These are phyloP conservation scores for Rasamsonia emersonii DNA, from an alignment of 2,329 filamentous ascomycete genomes.

Conservation along the genomic window DNA sequence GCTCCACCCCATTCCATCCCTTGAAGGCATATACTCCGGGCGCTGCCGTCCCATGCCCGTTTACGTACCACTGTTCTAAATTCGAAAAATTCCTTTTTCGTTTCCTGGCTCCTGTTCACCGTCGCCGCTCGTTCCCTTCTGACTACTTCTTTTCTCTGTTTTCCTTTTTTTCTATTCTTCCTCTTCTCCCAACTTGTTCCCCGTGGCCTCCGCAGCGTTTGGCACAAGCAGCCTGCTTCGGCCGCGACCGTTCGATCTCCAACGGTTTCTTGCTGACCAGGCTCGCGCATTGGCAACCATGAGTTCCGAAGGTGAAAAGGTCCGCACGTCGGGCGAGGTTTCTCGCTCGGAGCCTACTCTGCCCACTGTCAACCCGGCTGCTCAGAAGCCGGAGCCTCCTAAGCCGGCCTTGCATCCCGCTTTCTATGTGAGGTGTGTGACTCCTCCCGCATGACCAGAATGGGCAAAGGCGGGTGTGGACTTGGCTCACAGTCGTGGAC, in stretches of 20 bases:
- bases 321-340: conserved; percentile 67
- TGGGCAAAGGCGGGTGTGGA: neutral
- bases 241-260: conserved; percentile 41
- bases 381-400: conserved; percentile 60
- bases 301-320: conserved; percentile 68
- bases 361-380: conserved; percentile 69
- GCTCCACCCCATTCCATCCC: conserved; percentile 10
- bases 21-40: too few relatives aligned
- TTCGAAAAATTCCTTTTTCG: conserved; percentile 3
- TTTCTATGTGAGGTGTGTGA: conserved; percentile 65
- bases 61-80: conserved; percentile 7
- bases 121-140: conserved; percentile 2
- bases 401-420: conserved; percentile 65
- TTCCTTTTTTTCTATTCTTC: conserved; percentile 12
- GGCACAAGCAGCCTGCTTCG: conserved; percentile 32
- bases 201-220: conserved; percentile 38
- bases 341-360: conserved; percentile 46
- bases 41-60: conserved; percentile 8
- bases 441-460: neutral
- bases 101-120: neutral
- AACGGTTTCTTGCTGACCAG: conserved; percentile 38
- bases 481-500: conserved; percentile 14
- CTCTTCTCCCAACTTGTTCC: conserved; percentile 11
- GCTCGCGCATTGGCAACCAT: conserved; percentile 39
- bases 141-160: conserved; percentile 10